Evolutionary conservation across 192 early-diverging fungal species (phyloP).

Genomic region (Umbelopsis vinacea): DNA sequence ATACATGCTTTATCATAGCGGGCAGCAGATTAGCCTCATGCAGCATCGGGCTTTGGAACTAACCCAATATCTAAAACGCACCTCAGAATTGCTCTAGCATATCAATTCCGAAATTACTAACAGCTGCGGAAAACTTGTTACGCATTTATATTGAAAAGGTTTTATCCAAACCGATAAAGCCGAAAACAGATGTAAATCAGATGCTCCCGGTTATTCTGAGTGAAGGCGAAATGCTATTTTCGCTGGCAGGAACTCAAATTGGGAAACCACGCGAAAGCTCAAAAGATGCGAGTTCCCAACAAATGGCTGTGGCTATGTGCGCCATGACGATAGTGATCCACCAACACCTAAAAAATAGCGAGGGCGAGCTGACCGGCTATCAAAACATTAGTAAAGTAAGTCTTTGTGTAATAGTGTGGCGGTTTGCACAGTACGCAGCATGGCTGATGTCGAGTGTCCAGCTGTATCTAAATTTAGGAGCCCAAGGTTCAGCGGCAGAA

Average conservation of each 20-base stretch:
- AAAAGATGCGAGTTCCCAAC: not conserved
- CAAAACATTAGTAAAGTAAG: not conserved
- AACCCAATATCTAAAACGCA: not conserved
- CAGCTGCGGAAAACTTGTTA: not conserved
- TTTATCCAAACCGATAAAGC: not conserved
- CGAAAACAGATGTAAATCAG: conserved; percentile 2
- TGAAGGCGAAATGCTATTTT: not conserved
- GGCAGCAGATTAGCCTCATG: too few species aligned
- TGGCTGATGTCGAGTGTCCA: not conserved
- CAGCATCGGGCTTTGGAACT: not conserved
- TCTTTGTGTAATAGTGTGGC: too few species aligned
- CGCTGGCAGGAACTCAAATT: not conserved
- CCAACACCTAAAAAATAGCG: not conserved
- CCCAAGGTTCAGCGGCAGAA: not conserved
- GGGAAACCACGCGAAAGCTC: not conserved
- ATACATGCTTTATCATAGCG: too few species aligned
- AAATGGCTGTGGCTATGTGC: conserved; percentile 4
- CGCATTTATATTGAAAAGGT: conserved; percentile 10
- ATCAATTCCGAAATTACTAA: not conserved
- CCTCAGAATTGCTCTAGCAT: not conserved
- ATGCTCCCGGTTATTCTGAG: not conserved
- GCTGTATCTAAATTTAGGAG: conserved; percentile 8
- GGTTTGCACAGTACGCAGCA: not conserved
- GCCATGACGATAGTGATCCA: not conserved
- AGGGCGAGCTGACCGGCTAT: not conserved